Evolutionary conservation across 139 green algal species (phyloP).

Genomic region (Chlorella sp.): DNA sequence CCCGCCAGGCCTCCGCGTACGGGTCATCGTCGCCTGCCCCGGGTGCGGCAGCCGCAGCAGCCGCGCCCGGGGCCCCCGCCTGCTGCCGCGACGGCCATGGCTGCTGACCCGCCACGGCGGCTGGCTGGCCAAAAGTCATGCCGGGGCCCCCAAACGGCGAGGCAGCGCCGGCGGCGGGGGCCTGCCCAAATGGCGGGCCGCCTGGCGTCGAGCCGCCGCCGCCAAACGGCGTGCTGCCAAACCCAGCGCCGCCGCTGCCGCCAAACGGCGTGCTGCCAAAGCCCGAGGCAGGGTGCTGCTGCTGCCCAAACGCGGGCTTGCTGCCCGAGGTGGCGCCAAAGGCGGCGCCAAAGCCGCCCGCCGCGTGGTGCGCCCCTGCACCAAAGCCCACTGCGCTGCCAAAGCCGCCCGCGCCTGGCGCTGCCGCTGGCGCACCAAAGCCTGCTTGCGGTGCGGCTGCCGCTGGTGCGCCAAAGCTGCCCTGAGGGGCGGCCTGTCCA

Average conservation of each 20-base stretch:
- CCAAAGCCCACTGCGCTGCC: background rate
- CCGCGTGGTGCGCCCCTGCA: background rate
- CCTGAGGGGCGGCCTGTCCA: background rate
- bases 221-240: constrained; percentile 13
- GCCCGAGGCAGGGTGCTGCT: constrained; percentile 1
- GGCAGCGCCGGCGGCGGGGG: background rate
- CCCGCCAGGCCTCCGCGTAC: constrained; percentile 11
- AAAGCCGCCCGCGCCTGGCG: constrained; percentile 8
- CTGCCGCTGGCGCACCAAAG: constrained; percentile 11
- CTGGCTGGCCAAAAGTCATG: too few relatives aligned
- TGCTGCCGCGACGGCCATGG: background rate
- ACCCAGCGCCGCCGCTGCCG: background rate
- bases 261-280: constrained; percentile 30
- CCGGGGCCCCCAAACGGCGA: background rate
- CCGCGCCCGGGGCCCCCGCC: background rate
- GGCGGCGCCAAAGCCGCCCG: constrained; percentile 21
- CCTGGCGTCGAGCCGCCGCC: background rate
- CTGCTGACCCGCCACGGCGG: background rate
- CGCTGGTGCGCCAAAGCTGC: background rate
- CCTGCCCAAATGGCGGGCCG: background rate
- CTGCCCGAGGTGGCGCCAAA: constrained; percentile 3
- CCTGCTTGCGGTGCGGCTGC: background rate
- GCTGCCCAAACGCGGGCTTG: constrained; percentile 9
- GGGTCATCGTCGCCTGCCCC: background rate
- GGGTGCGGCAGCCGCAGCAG: background rate